These are phyloP conservation scores for Blastocystis hominis DNA, from an alignment of 352 stramenopile species.

Conservation along the genomic window DNA sequence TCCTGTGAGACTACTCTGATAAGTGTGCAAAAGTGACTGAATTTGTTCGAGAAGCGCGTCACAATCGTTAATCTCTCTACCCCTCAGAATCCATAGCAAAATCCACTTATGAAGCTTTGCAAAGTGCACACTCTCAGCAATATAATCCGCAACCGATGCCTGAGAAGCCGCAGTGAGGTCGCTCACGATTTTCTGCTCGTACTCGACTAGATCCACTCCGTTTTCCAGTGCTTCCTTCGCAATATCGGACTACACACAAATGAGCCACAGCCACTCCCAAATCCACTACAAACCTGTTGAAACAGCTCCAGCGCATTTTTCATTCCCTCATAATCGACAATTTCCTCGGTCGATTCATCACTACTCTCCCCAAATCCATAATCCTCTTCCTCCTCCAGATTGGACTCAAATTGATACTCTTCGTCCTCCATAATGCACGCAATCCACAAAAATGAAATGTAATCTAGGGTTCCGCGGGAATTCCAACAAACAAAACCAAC, in stretches of 20 bases:
- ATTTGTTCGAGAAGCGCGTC: background rate
- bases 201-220: slow-evolving; percentile 18
- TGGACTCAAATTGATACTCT: too few species aligned
- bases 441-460: background rate
- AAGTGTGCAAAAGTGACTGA: background rate
- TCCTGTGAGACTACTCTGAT: slow-evolving; percentile 1
- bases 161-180: background rate
- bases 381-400: too few species aligned
- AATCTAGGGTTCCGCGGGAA: background rate
- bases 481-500: background rate
- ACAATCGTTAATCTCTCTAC: background rate
- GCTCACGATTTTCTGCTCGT: background rate
- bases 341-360: background rate
- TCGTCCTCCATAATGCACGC: too few species aligned
- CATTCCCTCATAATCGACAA: slow-evolving; percentile 21
- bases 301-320: background rate
- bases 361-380: background rate
- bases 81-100: background rate
- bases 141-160: background rate
- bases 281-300: background rate
- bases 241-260: background rate
- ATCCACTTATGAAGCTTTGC: background rate
- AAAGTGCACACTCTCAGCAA: background rate
- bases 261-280: background rate
- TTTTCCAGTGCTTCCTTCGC: slow-evolving; percentile 26